phyloP scores from a whole-genome alignment of 1,284 basidiomycete species.

The Ceratobasidium theobromae region DNA sequence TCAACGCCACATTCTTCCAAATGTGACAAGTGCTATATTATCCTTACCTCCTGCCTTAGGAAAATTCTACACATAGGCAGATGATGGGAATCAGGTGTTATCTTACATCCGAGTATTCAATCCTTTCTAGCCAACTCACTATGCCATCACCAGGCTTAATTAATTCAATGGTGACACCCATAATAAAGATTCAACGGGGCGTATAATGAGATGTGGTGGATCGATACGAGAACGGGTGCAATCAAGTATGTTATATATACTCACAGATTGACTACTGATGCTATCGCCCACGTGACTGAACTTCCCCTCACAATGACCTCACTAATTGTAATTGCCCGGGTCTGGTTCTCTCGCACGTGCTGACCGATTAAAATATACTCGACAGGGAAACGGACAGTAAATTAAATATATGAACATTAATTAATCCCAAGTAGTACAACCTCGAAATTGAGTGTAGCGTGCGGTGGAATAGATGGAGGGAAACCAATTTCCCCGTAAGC shows the following conservation, averaged over 20 bases:
- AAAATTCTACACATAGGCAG: slow-evolving; percentile 41
- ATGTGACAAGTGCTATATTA: slow-evolving; percentile 18
- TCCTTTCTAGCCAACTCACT: too few relatives aligned
- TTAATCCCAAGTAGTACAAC: slow-evolving; percentile 38
- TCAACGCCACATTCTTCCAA: slow-evolving; percentile 39
- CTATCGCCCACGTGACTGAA: not conserved
- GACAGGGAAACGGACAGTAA: not conserved
- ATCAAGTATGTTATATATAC: not conserved
- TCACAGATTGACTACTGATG: not conserved
- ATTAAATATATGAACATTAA: not conserved
- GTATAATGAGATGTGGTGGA: not conserved
- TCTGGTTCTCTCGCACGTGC: not conserved
- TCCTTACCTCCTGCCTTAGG: slow-evolving; percentile 55
- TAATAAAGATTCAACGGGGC: too few relatives aligned
- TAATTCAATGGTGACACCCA: slow-evolving; percentile 54
- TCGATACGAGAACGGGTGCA: not conserved
- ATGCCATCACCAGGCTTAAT: too few relatives aligned
- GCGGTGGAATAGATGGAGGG: slow-evolving; percentile 37
- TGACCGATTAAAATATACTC: too few relatives aligned
- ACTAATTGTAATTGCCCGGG: not conserved
- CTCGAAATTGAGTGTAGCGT: slow-evolving; percentile 40
- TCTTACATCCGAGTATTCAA: too few relatives aligned
- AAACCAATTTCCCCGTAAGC: slow-evolving; percentile 37
- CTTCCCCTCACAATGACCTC: not conserved
- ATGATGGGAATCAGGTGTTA: too few relatives aligned